Evolutionary conservation across 2,329 filamentous ascomycete genomes (phyloP).

Genomic region (Diplocarpon mali): DNA sequence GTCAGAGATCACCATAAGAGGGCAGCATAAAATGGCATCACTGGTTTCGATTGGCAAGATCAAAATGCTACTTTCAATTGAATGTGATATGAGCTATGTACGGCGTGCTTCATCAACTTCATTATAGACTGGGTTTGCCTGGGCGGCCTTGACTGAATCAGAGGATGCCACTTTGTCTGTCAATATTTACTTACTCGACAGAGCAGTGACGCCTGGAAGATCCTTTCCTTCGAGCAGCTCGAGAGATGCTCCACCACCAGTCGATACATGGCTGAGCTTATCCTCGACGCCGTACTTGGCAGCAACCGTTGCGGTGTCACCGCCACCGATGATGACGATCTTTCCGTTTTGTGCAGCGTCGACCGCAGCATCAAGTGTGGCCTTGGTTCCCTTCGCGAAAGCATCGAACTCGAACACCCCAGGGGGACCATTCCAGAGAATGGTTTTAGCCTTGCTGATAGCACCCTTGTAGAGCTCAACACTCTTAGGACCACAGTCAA

Average conservation of each 20-base stretch:
- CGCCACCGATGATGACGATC: constrained; percentile 97
- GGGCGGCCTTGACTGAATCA: constrained; percentile 23
- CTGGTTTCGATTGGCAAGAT: constrained; percentile 13
- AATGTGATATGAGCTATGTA: constrained; percentile 17
- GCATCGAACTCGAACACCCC: constrained; percentile 97
- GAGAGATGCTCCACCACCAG: constrained; percentile 87
- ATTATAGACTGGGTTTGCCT: constrained; percentile 23
- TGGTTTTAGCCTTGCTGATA: constrained; percentile 83
- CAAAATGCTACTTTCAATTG: constrained; percentile 8
- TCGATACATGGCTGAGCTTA: constrained; percentile 97
- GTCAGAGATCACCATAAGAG: constrained; percentile 17
- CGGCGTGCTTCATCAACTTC: constrained; percentile 15
- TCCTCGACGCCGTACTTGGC: constrained; percentile 94
- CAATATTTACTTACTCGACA: constrained; percentile 61
- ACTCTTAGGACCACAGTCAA: constrained; percentile 86
- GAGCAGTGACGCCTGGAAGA: constrained; percentile 81
- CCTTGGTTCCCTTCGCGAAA: constrained; percentile 87
- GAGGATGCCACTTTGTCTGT: constrained; percentile 15
- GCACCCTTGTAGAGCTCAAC: constrained; percentile 79
- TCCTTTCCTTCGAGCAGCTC: constrained; percentile 98
- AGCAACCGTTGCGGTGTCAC: constrained; percentile 94
- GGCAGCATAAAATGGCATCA: constrained; percentile 23
- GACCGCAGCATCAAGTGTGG: constrained; percentile 81
- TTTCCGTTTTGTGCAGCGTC: constrained; percentile 70
- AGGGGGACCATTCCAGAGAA: constrained; percentile 96